phyloP scores from a whole-genome alignment of 1,284 basidiomycete genomes.

The Thelephora terrestris region DNA sequence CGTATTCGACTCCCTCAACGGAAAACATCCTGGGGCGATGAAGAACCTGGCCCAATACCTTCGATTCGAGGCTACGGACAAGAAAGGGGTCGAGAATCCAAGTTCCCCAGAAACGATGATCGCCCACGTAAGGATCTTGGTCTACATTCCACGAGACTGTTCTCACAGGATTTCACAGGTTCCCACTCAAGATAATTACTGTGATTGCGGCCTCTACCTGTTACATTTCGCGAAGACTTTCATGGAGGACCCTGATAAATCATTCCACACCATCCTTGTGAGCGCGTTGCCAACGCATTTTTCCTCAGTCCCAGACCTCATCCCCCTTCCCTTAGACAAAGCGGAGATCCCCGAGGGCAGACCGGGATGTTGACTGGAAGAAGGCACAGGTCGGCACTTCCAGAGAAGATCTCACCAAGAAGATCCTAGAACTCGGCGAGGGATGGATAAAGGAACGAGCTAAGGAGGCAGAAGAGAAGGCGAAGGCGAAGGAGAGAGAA shows the following conservation, averaged over 20 bases:
- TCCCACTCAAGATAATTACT: conserved; percentile 74
- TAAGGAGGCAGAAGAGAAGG: conserved; percentile 23
- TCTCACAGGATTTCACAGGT: conserved; percentile 34
- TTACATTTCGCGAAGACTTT: conserved; percentile 74
- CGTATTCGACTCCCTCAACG: conserved; percentile 81
- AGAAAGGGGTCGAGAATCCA: conserved; percentile 38
- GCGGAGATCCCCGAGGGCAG: conserved; percentile 14
- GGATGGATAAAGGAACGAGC: conserved; percentile 31
- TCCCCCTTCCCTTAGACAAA: conserved; percentile 17
- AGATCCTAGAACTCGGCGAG: conserved; percentile 29
- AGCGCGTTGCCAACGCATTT: conserved; percentile 10
- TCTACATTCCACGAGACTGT: conserved; percentile 1
- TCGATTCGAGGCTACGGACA: conserved; percentile 71
- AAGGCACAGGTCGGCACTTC: conserved; percentile 22
- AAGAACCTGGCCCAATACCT: conserved; percentile 65
- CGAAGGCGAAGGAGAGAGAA: conserved; percentile 15
- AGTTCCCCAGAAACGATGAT: conserved; percentile 32
- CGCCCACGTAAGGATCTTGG: conserved; percentile 31
- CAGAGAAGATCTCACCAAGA: conserved; percentile 26
- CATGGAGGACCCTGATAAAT: conserved; percentile 42
- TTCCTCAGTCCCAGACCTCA: conserved; percentile 1
- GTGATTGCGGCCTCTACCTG: conserved; percentile 80
- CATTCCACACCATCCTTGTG: conserved; percentile 38
- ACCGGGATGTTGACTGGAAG: conserved; percentile 40
- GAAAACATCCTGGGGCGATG: conserved; percentile 52